Base-by-base conservation (phyloP, 1,139 yeast genomes). In the Blastobotrys buckinghamii region DNA sequence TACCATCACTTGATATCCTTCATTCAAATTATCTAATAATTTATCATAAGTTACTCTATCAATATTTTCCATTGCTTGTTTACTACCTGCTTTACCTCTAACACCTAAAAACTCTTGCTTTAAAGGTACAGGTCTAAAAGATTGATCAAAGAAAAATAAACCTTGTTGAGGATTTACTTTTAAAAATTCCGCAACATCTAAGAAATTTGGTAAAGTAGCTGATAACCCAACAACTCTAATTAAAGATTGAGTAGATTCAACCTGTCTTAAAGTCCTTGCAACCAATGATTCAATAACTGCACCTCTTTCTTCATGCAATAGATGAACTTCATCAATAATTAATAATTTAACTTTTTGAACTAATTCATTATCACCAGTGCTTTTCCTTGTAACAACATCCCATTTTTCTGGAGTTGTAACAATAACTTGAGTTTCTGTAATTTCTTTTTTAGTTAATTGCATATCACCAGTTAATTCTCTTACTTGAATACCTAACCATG, bases 361-460 rank as follows among this genome's bases (percentile, higher is more conserved):
- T 37, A 92, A 70, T 54, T 90, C 96, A 45, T 81, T 82, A 62
- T 89, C 97, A 50, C 97, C 92, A 46, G 73, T 76, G 63, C 78
- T 84, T 61, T 92, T 92, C 64, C 98, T 77, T 0, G 98, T 92
- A 1, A 92, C 97, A 10, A 92, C 97, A 71, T 92, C 99, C 99
- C 99, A 92, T 68, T 92, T 92, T 65, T 92, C 98, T 0, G 98
- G 98, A 0, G 98, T 92, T 0, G 97, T 92, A 7, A 92, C 97
- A 58, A 92, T 86, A 39, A 92, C 76, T 64, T 92, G 98, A 1
- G 97, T 92, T 1, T 79, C 77, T 61, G 81, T 68, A 35, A 92
- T 88, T 65, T 92, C 97, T 13, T 82, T 78, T 58, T 82, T 79
- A 0, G 96, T 85, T 46, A 94, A 70, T 61, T 92, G 97, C 95